Evolutionary conservation across 495 filamentous ascomycete genomes (phyloP), one percentile per base, ranked within the genome.

Genomic region (Aspergillus sclerotioniger): DNA sequence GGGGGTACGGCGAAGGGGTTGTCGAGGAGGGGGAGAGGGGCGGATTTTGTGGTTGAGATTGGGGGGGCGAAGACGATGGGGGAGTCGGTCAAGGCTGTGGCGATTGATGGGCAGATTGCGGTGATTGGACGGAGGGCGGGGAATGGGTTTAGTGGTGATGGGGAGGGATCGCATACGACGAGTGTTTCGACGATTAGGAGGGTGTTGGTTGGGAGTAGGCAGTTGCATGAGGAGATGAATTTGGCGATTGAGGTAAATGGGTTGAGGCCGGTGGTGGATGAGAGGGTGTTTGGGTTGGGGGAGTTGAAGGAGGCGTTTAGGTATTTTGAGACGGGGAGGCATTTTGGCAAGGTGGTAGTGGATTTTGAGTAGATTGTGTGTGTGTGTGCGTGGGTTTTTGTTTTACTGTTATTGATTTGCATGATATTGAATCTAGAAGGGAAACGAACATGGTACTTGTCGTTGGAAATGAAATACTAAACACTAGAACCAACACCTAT

Each of bases 1-100:
- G 86, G 85, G 50, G 78, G 79, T 66, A 76, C 74, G 1, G 85
- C 84, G 8, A 76, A 75, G 61, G 68, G 70, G 48, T 65, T 86
- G n/a, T 83, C 84, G 3, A 62, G 61, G n/a, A 2, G 8, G 3
- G 86, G 86, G 16, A 1, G 9, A 4, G 86, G 86, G n/a, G 79
- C 88, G 5, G 75, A 87, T 61, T 70, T 82, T 51, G 64, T 89
- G 25, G 55, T 85, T 21, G 83, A 87, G 61, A 71, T 87, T 19
- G 82, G 76, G 3, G 78, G 78, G 3, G 67, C 76, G 7, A 64
- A 57, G 1, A 78, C 78, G 1, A 64, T 80, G 59, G 19, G 28
- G 8, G 67, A 76, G 56, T 44, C 32, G 17, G 6, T 21, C 0
- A 32, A 58, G 25, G 41, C 32, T 13, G 28, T 52, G 1, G 43